These are phyloP conservation scores for Otatea glauca DNA, from an alignment of 176 grass and related monocot species.

Conservation along the genomic window DNA sequence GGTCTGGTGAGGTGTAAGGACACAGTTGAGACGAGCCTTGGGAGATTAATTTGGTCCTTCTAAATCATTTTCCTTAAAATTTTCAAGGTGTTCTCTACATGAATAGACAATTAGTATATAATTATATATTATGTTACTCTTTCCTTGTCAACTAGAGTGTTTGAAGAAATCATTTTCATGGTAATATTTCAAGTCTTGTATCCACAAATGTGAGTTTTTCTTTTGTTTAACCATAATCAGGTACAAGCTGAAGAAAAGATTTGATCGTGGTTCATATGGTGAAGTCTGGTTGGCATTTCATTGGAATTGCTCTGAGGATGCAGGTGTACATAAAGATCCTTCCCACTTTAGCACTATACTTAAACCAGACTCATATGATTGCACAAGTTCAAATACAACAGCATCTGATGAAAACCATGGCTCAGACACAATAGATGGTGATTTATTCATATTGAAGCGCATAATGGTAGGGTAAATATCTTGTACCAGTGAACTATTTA, in stretches of 20 bases:
- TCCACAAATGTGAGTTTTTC: neutral
- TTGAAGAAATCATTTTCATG: neutral
- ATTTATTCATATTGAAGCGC: conserved; percentile 98
- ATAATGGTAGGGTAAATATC: conserved; percentile 76
- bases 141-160: neutral
- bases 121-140: conserved; percentile 25
- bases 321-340: conserved; percentile 47
- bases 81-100: neutral
- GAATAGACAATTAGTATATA: conserved; percentile 17
- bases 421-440: conserved; percentile 55
- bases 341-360: conserved; percentile 42
- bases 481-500: conserved; percentile 18
- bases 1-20: conserved; percentile 8
- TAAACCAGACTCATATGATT: conserved; percentile 53
- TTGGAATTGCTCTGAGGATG: conserved; percentile 88
- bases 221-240: conserved; percentile 56
- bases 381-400: conserved; percentile 50
- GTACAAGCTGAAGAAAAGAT: conserved; percentile 95
- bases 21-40: conserved; percentile 23
- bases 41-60: conserved; percentile 14
- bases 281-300: conserved; percentile 99
- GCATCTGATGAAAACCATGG: conserved; percentile 52
- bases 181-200: conserved; percentile 33
- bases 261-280: conserved; percentile 93
- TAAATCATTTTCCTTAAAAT: conserved; percentile 21